These are phyloP conservation scores for Groenewaldozyma tartarivorans DNA, from an alignment of 805 yeast species.

Conservation along the genomic window DNA sequence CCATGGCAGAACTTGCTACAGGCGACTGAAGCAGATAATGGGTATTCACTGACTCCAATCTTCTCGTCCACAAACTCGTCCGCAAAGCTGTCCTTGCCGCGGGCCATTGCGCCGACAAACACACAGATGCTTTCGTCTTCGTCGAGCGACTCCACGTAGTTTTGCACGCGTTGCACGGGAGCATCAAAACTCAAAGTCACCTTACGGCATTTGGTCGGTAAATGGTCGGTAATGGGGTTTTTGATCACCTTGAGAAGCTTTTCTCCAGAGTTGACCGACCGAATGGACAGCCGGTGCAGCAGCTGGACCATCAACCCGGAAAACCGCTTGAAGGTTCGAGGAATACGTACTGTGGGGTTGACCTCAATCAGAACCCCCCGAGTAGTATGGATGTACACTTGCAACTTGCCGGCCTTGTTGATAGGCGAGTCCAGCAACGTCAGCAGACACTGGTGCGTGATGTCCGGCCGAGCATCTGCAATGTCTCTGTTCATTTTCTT, in stretches of 20 bases:
- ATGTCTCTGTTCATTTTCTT: conserved; percentile 96
- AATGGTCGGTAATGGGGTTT: conserved; percentile 93
- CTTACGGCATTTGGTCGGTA: conserved; percentile 92
- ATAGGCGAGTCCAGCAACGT: conserved; percentile 95
- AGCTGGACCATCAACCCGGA: conserved; percentile 97
- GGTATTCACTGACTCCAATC: conserved; percentile 90
- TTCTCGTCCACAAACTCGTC: conserved; percentile 96
- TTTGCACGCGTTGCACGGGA: conserved; percentile 77
- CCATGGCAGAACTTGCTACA: conserved; percentile 98
- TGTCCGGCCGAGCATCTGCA: conserved; percentile 98
- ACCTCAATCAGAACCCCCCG: conserved; percentile 92
- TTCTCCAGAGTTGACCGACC: conserved; percentile 93
- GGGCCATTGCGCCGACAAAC: conserved; percentile 98
- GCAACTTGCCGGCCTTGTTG: conserved; percentile 93
- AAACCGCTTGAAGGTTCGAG: conserved; percentile 95
- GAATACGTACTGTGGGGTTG: conserved; percentile 93
- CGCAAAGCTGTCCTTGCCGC: conserved; percentile 95
- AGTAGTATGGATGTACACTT: conserved; percentile 93
- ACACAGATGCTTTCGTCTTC: conserved; percentile 93
- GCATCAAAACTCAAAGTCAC: conserved; percentile 91
- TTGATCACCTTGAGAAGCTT: conserved; percentile 88
- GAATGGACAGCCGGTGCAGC: conserved; percentile 81
- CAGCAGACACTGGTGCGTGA: conserved; percentile 93
- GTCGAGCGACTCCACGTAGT: conserved; percentile 69
- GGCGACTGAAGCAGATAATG: conserved; percentile 94